phyloP scores from a whole-genome alignment of 2,329 filamentous ascomycete genomes.

The Bipolaris oryzae region DNA sequence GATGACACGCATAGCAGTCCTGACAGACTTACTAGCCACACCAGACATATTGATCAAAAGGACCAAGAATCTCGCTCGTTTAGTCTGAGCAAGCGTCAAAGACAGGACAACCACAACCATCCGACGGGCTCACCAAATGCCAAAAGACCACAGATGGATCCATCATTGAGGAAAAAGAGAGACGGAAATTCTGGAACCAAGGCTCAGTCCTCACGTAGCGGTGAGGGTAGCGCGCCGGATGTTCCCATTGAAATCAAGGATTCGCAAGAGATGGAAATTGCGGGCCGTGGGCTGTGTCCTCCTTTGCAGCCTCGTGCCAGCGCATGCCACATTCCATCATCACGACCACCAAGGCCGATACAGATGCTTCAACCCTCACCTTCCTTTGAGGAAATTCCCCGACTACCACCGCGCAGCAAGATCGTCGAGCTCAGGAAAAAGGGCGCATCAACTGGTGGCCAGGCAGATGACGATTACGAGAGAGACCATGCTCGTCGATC shows the following conservation, averaged over 20 bases:
- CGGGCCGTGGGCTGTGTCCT: not conserved
- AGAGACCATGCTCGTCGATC: constrained; percentile 3
- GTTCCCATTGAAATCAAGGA: constrained; percentile 36
- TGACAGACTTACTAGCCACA: not conserved
- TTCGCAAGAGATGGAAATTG: constrained; percentile 27
- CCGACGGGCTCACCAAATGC: not conserved
- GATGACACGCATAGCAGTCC: not conserved
- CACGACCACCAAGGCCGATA: not conserved
- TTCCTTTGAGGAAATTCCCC: constrained; percentile 13
- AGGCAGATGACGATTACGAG: not conserved
- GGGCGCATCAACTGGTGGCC: not conserved
- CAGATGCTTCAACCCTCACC: not conserved
- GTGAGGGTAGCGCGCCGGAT: constrained; percentile 20
- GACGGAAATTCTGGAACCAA: not conserved
- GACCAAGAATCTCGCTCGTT: not conserved
- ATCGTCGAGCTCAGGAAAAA: not conserved
- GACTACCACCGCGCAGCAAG: not conserved
- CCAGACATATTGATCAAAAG: not conserved
- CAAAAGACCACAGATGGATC: constrained; percentile 3
- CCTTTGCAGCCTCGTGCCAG: not conserved
- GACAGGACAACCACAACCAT: constrained; percentile 1
- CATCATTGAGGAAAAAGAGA: not conserved
- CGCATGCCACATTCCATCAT: not conserved
- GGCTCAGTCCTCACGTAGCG: not conserved
- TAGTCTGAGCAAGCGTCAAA: constrained; percentile 12